Base-by-base conservation (phyloP, 140 eudicot species). In the Bidens hawaiensis region DNA sequence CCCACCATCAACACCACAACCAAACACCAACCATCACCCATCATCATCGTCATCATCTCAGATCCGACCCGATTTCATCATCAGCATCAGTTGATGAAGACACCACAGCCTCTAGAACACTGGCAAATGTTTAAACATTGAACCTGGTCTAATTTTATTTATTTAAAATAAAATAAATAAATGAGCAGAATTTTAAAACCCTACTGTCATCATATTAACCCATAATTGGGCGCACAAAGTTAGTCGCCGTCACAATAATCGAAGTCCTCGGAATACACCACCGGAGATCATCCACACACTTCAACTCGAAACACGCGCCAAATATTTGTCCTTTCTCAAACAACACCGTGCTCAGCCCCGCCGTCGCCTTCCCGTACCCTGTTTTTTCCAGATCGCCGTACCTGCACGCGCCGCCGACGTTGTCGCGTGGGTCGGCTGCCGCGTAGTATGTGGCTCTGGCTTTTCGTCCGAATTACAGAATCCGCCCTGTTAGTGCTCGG, bases 381-480 rank as follows among this genome's bases (percentile, higher is more conserved):
- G 62, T 70, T 51, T 64, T 80, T 50, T 71, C 90, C 12, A 87
- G 74, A 71, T 87, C 94, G 0, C 90, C 94, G 75, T 81, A 90
- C 14, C 98, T 96, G 60, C 98, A 90, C 0, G 98, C 98, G 62
- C 96, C 96, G 60, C 96, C 96, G 67, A 87, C 88, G 16, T 64
- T 68, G 73, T 90, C 97, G 1, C 84, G 74, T 25, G 94, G 96
- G 59, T 87, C 91, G 26, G 83, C 62, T 16, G 93, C 75, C 13
- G 94, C 98, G 80, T 87, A 87, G 91, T 81, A 90, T 19, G 98
- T 90, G 66, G 98, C 96, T 18, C 94, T 60, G 12, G 96, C 98
- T n/a, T n/a, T n/a, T n/a, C n/a, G n/a, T n/a, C n/a, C n/a, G n/a
- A n/a, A n/a, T n/a, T n/a, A n/a, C n/a, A n/a, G n/a, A n/a, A n/a